phyloP scores from a whole-genome alignment of 345 rosid species.

The Cochlearia excelsa region DNA sequence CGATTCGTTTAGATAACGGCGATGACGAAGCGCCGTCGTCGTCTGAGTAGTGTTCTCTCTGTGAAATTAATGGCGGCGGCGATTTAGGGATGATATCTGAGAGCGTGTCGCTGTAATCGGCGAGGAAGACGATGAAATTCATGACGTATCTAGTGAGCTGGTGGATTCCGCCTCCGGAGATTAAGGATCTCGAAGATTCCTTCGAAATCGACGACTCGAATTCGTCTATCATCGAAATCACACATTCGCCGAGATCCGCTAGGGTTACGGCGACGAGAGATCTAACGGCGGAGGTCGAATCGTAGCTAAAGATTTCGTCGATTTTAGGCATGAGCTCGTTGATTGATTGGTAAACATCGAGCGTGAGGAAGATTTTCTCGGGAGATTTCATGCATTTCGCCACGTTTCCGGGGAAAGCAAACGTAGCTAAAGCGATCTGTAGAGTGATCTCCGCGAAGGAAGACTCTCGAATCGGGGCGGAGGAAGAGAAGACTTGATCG shows the following conservation, averaged over 20 bases:
- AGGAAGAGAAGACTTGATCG: conserved; percentile 61
- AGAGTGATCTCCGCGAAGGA: conserved; percentile 62
- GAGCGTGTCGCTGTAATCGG: conserved; percentile 53
- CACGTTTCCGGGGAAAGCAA: conserved; percentile 60
- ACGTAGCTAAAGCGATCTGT: conserved; percentile 61
- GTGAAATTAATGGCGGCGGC: conserved; percentile 48
- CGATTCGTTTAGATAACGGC: conserved; percentile 42
- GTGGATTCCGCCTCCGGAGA: conserved; percentile 57
- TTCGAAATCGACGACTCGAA: conserved; percentile 53
- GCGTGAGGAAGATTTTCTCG: conserved; percentile 60
- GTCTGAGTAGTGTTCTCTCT: conserved; percentile 41
- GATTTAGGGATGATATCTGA: conserved; percentile 48
- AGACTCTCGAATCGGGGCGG: conserved; percentile 51
- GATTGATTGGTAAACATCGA: conserved; percentile 60
- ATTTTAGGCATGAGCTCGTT: conserved; percentile 48
- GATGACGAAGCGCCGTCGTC: conserved; percentile 25
- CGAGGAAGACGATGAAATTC: conserved; percentile 58
- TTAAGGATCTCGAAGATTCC: conserved; percentile 44
- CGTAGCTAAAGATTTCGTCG: conserved; percentile 53
- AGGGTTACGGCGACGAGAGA: conserved; percentile 55
- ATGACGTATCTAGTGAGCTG: conserved; percentile 49
- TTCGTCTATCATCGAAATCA: conserved; percentile 40
- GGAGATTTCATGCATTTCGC: conserved; percentile 43
- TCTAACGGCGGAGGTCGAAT: conserved; percentile 50
- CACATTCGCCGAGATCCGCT: conserved; percentile 44